Evolutionary conservation across 345 rosid species (phyloP).

Genomic region (Eucalyptus camaldulensis): DNA sequence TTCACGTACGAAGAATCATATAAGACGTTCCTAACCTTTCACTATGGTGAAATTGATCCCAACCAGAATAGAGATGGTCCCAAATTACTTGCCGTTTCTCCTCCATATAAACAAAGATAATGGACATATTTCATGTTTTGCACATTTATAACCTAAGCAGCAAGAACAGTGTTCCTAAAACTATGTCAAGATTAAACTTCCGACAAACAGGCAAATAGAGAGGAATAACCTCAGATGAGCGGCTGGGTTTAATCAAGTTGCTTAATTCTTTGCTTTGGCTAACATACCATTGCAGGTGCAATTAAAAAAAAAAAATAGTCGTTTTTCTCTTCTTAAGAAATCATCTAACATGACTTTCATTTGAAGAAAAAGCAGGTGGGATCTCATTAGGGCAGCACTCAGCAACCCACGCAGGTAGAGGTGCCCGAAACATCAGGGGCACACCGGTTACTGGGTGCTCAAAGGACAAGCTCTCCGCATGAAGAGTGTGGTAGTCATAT

Average conservation of each 20-base stretch:
- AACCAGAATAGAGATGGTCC: background rate
- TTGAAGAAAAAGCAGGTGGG: background rate
- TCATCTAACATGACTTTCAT: background rate
- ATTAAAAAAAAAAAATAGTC: background rate
- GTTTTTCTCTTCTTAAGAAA: background rate
- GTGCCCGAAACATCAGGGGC: conserved; percentile 31
- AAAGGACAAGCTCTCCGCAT: conserved; percentile 73
- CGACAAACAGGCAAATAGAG: background rate
- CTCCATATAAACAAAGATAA: background rate
- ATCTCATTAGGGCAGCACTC: background rate
- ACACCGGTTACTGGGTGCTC: conserved; percentile 59
- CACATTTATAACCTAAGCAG: background rate
- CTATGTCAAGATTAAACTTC: background rate
- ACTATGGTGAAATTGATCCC: background rate
- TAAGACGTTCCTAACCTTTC: background rate
- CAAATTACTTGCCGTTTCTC: background rate
- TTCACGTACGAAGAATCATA: background rate
- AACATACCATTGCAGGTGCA: background rate
- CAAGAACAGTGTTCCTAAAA: background rate
- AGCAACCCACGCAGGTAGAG: conserved; percentile 61
- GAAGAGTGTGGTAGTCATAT: conserved; percentile 61
- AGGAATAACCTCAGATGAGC: background rate
- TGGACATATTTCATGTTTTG: background rate
- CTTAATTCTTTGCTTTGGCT: background rate
- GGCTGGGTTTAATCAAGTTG: background rate